Base-by-base conservation (phyloP, 139 green algal species). In the Chlamydomonas sp. region DNA sequence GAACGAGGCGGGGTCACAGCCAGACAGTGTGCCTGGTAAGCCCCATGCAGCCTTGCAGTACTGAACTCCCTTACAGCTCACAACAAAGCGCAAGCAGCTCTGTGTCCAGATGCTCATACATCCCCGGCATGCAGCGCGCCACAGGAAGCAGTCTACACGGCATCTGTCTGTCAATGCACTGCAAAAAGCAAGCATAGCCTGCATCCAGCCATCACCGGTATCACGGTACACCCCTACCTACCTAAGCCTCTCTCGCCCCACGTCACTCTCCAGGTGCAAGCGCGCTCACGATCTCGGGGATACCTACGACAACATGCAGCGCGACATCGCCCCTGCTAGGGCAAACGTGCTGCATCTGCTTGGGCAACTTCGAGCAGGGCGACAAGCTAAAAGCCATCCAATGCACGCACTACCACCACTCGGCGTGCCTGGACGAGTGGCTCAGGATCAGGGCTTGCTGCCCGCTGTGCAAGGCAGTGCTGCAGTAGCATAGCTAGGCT, bases 381-480 rank as follows among this genome's bases (percentile, higher is more conserved):
- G 78, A 90, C 63, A 49, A 16, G 67, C 77, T 94, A 15, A 88
- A 88, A 60, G 79, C 80, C 68, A 63, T 92, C 75, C 81, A 84
- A 61, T 93, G 91, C 68, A 59, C 79, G 8, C 91, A 94, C 86
- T 86, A 79, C 31, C 90, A 89, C 72, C 89, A 92, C 62, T 31
- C 72, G 2, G 82, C 63, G 0, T 94, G 91, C 82, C 83, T 94
- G 78, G 83, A 90, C 59, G 83, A 90, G 66, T 94, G 91, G 91
- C 91, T 94, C 17, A 69, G 75, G 2, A 86, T 92, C 58, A 79
- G 78, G 74, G 89, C 89, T 6, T 72, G 59, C 64, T 91, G 89
- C 73, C 89, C 89, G 5, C 73, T 86, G 2, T 91, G 88, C 82
- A 90, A 90, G 66, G 61, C 69, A 0, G 57, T 84, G 2, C 61